Evolutionary conservation across 2,329 filamentous ascomycete species (phyloP).

Genomic region (Epichloe baconii): DNA sequence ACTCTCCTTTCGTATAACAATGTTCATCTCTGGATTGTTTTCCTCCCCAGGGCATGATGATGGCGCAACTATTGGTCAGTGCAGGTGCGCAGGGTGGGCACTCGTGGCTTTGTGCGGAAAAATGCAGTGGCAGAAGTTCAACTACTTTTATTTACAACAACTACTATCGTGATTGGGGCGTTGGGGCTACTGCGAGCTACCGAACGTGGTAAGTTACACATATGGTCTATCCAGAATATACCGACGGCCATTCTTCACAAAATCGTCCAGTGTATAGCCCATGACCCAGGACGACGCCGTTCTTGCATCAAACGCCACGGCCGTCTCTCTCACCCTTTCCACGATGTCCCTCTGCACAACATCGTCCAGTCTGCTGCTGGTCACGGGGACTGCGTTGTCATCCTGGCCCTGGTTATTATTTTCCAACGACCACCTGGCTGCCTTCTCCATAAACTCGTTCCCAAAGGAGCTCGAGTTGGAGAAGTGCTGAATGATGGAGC

Average conservation of each 20-base stretch:
- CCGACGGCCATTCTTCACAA: not conserved
- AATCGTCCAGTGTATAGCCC: not conserved
- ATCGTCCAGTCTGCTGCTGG: not conserved
- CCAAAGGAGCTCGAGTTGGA: not conserved
- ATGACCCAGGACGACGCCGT: not conserved
- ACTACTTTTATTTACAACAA: too few relatives aligned
- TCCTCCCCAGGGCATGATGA: too few relatives aligned
- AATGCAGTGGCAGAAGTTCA: too few relatives aligned
- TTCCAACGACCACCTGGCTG: not conserved
- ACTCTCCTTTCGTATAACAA: too few relatives aligned
- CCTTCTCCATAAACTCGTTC: constrained; percentile 1
- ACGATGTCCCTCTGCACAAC: not conserved
- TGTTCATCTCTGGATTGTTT: too few relatives aligned
- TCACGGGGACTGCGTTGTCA: not conserved
- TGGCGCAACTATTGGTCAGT: too few relatives aligned
- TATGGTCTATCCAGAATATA: not conserved
- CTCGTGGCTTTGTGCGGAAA: too few relatives aligned
- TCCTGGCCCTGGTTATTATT: not conserved
- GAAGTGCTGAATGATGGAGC: not conserved
- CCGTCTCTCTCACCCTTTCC: not conserved
- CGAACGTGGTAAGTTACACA: constrained; percentile 17
- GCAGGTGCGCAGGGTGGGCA: too few relatives aligned
- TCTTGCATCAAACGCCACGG: not conserved
- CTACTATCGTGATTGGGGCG: too few relatives aligned
- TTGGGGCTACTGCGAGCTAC: too few relatives aligned